phyloP scores from a whole-genome alignment of 345 rosid genomes.

The Bruguiera sexangula region DNA sequence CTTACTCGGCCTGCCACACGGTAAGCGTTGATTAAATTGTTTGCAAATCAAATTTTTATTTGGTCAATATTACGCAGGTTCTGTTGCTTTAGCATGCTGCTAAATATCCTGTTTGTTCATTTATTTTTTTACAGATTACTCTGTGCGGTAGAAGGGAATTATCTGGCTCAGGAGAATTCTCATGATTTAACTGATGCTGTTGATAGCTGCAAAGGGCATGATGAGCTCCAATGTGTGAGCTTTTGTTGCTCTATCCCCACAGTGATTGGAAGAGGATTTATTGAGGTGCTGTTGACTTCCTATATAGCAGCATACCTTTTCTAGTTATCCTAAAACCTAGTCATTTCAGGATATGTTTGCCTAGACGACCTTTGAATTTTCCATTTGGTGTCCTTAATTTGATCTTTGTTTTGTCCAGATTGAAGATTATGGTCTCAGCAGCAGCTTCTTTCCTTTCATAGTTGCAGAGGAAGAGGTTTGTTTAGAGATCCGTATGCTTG shows the following conservation, averaged over 20 bases:
- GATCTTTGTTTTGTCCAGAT: conserved; percentile 50
- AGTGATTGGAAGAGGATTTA: conserved; percentile 76
- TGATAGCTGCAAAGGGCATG: conserved; percentile 42
- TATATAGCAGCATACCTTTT: conserved; percentile 8
- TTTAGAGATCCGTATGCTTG: conserved; percentile 80
- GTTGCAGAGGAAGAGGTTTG: conserved; percentile 84
- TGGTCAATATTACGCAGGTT: background rate
- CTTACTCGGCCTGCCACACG: conserved; percentile 63
- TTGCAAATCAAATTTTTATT: conserved; percentile 6
- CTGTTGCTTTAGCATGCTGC: conserved; percentile 4
- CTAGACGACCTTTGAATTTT: background rate
- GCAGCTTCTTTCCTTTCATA: conserved; percentile 92
- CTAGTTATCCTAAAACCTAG: background rate
- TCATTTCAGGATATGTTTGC: background rate
- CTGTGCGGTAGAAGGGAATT: conserved; percentile 91
- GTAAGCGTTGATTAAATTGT: conserved; percentile 29
- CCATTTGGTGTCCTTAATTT: conserved; percentile 9
- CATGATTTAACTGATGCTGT: conserved; percentile 44
- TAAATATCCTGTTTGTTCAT: background rate
- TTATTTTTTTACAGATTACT: conserved; percentile 50
- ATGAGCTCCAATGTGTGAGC: conserved; percentile 56
- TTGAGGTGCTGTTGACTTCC: conserved; percentile 59
- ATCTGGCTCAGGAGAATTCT: conserved; percentile 59
- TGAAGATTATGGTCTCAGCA: conserved; percentile 82
- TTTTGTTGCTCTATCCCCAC: conserved; percentile 67